A percentile compares a stretch with the other conserved stretches of the same genome.
Evolutionary conservation across 768 basidiomycete genomes (phyloP).

Genomic region (Leucogyrophana mollusca): DNA sequence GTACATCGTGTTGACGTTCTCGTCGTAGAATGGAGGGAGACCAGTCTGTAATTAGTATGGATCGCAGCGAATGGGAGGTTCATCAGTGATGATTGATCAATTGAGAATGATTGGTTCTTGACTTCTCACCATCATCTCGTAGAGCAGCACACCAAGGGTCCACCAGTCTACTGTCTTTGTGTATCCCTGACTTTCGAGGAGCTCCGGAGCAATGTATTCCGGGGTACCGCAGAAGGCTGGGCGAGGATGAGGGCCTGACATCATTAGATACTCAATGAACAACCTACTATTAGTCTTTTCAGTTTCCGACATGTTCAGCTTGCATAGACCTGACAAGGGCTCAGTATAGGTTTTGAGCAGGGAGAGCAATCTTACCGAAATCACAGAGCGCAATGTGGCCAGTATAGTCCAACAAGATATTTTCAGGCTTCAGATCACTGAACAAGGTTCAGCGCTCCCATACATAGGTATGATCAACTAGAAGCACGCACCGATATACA

Average conservation of each 20-base stretch:
- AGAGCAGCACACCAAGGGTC: slow-evolving; percentile 95
- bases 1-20: slow-evolving; percentile 98
- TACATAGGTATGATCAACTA: neutral
- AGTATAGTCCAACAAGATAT: slow-evolving; percentile 95
- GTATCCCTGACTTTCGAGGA: slow-evolving; percentile 95
- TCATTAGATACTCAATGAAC: neutral
- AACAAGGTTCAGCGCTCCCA: neutral
- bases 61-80: neutral
- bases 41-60: slow-evolving; percentile 62
- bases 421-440: slow-evolving; percentile 96
- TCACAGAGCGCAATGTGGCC: slow-evolving; percentile 98
- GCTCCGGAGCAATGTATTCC: slow-evolving; percentile 97
- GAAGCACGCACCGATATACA: slow-evolving; percentile 77
- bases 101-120: neutral
- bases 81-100: slow-evolving; percentile 11
- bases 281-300: slow-evolving; percentile 93
- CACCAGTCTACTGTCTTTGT: slow-evolving; percentile 99
- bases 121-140: slow-evolving; percentile 85
- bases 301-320: slow-evolving; percentile 95
- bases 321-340: slow-evolving; percentile 64
- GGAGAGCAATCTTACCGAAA: slow-evolving; percentile 58
- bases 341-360: no score
- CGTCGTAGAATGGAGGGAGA: slow-evolving; percentile 97
- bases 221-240: slow-evolving; percentile 97
- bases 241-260: slow-evolving; percentile 9